Base-by-base conservation (phyloP, 257 asterid species). In the Solanum virginianum region DNA sequence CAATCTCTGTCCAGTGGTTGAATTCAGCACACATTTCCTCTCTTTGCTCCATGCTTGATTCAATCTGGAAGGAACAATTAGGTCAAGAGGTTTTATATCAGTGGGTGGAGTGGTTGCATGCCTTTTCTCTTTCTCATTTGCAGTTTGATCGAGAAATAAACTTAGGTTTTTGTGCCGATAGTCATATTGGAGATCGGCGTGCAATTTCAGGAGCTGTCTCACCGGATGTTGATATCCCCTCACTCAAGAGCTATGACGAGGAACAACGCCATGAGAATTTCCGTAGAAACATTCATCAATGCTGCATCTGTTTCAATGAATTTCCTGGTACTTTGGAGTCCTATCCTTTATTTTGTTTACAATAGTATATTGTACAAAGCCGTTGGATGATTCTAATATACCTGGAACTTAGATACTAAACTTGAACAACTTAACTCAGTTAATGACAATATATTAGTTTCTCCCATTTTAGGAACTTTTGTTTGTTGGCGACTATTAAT, bases 51-150 rank as follows among this genome's bases (percentile, higher is more conserved):
- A 88, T 89, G 91, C 97, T 96, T 55, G 97, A 96, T 89, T 90
- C 92, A 14, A 91, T 95, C 86, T 95, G 98, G 98, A 84, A 90
- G 80, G 93, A 95, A 57, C 97, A 91, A 87, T 87, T 88, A 32
- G 96, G 95, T 75, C 95, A 93, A 85, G 98, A 96, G 87, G 92
- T 96, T 88, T 85, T 96, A 82, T 95, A 96, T 89, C 93, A 91
- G 84, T 96, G 98, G 99, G 92, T 92, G 79, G 97, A 94, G 74
- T 95, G 98, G 98, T 77, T 96, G 85, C 97, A 89, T 1, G 62
- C 90, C 83, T 93, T 87, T 87, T 86, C 96, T 55, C 95, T 96
- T 90, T 86, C 95, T 75, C 88, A 89, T 91, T 93, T 96, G 80
- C 95, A 94, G 63, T 91, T 95, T 84, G 95, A 94, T 45, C 82